Conservation (phyloP, 2,329 filamentous ascomycete genomes). For the Endoconidiophora laricicola region DNA sequence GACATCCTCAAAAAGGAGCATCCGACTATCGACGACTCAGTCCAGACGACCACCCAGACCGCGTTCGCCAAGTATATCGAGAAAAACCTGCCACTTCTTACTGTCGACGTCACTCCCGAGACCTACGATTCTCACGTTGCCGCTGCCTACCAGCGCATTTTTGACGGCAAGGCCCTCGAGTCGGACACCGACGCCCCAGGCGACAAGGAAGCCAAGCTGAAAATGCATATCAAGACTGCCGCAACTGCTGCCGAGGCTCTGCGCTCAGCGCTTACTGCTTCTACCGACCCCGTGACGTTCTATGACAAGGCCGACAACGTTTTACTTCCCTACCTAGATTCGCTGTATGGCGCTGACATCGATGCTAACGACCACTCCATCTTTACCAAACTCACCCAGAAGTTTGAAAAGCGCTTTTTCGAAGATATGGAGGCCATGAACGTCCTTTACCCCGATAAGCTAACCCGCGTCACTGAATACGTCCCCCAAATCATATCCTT, state of each 20-base stretch:
- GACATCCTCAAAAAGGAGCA: slow-evolving; percentile 23
- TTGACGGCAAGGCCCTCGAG: slow-evolving; percentile 37
- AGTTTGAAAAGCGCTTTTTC: slow-evolving; percentile 76
- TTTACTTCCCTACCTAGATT: slow-evolving; percentile 69
- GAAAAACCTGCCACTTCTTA: slow-evolving; percentile 36
- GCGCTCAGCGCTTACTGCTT: slow-evolving; percentile 16
- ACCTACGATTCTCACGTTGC: slow-evolving; percentile 36
- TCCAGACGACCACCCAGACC: slow-evolving; percentile 14
- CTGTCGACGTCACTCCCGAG: slow-evolving; percentile 24
- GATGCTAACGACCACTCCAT: slow-evolving; percentile 51
- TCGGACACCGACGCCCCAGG: slow-evolving; percentile 41
- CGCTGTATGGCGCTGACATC: slow-evolving; percentile 43
- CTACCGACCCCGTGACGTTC: slow-evolving; percentile 31
- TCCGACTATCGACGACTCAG: slow-evolving; percentile 7
- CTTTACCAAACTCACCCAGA: slow-evolving; percentile 71
- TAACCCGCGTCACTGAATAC: slow-evolving; percentile 87
- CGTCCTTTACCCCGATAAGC: slow-evolving; percentile 60
- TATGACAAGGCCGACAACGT: slow-evolving; percentile 47
- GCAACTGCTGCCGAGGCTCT: slow-evolving; percentile 27
- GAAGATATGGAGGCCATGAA: slow-evolving; percentile 79
- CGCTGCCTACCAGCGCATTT: slow-evolving; percentile 34
- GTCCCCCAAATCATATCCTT: slow-evolving; percentile 75
- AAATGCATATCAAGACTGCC: slow-evolving; percentile 67
- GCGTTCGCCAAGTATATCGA: slow-evolving; percentile 41
- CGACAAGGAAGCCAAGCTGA: slow-evolving; percentile 72